Evolutionary conservation across 2,329 filamentous ascomycete genomes (phyloP).

Genomic region (Pleomassaria siparia): DNA sequence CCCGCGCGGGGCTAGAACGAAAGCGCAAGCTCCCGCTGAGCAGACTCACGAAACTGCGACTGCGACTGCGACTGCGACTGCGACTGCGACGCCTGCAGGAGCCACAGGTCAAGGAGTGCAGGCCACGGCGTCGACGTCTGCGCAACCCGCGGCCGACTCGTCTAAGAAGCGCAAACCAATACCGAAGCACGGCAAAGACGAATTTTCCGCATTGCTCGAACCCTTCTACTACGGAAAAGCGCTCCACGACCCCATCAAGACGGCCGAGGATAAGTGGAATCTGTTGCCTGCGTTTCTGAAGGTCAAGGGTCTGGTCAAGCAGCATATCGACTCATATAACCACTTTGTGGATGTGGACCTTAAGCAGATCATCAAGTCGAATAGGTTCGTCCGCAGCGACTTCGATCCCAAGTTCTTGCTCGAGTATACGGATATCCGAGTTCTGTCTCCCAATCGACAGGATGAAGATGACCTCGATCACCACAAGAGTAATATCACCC

Average conservation of each 20-base stretch:
- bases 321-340: constrained; percentile 98
- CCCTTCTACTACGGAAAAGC: constrained; percentile 71
- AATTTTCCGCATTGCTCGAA: constrained; percentile 65
- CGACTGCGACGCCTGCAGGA: neutral
- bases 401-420: constrained; percentile 91
- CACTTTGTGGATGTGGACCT: constrained; percentile 96
- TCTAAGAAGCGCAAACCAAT: constrained; percentile 30
- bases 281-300: constrained; percentile 95
- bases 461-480: constrained; percentile 67
- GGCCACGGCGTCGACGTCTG: constrained; percentile 9
- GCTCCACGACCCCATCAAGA: constrained; percentile 69
- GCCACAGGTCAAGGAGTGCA: constrained; percentile 1
- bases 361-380: constrained; percentile 93
- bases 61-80: neutral
- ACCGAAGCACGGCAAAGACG: constrained; percentile 42
- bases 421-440: constrained; percentile 85
- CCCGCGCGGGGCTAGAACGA: constrained; percentile 34
- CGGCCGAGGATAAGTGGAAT: constrained; percentile 90
- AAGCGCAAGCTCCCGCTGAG: constrained; percentile 17
- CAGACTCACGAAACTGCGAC: constrained; percentile 11
- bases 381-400: constrained; percentile 85
- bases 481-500: constrained; percentile 65
- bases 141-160: constrained; percentile 23
- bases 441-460: constrained; percentile 76
- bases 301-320: constrained; percentile 94